Percentiles rank a stretch among this genome's conserved stretches.
Evolutionary conservation across 2,329 filamentous ascomycete genomes (phyloP).

Genomic region (Fusarium drepaniforme): DNA sequence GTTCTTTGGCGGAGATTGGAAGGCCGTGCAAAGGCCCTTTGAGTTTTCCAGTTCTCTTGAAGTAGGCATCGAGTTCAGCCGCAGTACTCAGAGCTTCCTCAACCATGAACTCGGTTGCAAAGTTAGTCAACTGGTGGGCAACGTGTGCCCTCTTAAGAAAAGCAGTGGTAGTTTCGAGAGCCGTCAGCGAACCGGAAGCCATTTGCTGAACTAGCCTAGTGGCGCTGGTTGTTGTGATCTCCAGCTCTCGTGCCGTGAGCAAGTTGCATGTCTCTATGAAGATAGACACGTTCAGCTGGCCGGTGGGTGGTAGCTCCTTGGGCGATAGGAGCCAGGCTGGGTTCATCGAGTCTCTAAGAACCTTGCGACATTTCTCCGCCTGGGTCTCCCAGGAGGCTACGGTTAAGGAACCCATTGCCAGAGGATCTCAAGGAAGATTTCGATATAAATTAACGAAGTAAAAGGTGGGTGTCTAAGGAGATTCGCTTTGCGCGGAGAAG

Average conservation of each 20-base stretch:
- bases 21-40: constrained; percentile 30
- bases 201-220: not conserved
- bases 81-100: constrained; percentile 26
- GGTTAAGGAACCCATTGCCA: not conserved
- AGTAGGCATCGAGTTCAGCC: constrained; percentile 16
- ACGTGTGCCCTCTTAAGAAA: constrained; percentile 36
- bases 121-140: constrained; percentile 35
- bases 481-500: not conserved
- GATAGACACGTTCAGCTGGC: not conserved
- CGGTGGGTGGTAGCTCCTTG: constrained; percentile 5
- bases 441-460: not conserved
- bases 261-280: not conserved
- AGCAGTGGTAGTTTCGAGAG: constrained; percentile 13
- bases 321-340: constrained; percentile 11
- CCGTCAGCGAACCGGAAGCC: constrained; percentile 4
- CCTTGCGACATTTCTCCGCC: constrained; percentile 20
- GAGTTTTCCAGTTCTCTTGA: constrained; percentile 3
- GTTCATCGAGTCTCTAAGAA: constrained; percentile 9
- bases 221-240: constrained; percentile 7
- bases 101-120: constrained; percentile 37
- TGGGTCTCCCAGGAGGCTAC: constrained; percentile 5
- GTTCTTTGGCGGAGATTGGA: constrained; percentile 37
- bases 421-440: not conserved
- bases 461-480: not conserved
- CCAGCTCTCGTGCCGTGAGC: not conserved